These are phyloP conservation scores for Plasmopara muralis DNA, from an alignment of 352 stramenopile species.

Conservation along the genomic window DNA sequence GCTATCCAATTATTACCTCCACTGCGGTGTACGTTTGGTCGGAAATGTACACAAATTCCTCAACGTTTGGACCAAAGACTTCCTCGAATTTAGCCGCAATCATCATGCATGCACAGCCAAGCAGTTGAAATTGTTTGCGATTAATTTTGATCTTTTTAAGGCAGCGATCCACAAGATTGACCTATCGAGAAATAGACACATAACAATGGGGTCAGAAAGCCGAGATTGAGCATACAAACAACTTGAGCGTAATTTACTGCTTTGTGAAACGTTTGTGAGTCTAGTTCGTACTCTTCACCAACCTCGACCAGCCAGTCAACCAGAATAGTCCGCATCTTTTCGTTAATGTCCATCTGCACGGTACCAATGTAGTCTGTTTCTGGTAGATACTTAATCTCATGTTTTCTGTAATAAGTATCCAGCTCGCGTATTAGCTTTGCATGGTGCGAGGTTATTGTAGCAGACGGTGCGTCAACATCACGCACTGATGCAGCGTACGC, in stretches of 20 bases:
- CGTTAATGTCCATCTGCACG: slow-evolving; percentile 97
- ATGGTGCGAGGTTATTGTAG: slow-evolving; percentile 27
- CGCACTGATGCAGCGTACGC: slow-evolving; percentile 43
- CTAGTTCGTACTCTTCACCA: slow-evolving; percentile 77
- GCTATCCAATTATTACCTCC: slow-evolving; percentile 31
- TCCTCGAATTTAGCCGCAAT: slow-evolving; percentile 98
- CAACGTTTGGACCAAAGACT: slow-evolving; percentile 89
- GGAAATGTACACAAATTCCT: slow-evolving; percentile 97
- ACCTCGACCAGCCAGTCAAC: slow-evolving; percentile 98
- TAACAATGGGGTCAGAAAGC: not conserved
- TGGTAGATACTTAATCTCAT: slow-evolving; percentile 70
- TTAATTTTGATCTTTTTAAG: slow-evolving; percentile 80
- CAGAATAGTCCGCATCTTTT: slow-evolving; percentile 99
- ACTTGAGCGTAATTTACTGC: slow-evolving; percentile 29
- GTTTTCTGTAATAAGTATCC: slow-evolving; percentile 56
- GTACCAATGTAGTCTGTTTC: slow-evolving; percentile 55
- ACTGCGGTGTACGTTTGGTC: slow-evolving; percentile 91
- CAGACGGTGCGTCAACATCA: slow-evolving; percentile 51
- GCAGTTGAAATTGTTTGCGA: slow-evolving; percentile 91
- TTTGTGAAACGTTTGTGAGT: slow-evolving; percentile 79
- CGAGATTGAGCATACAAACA: not conserved
- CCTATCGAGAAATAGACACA: slow-evolving; percentile 16
- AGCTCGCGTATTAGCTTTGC: slow-evolving; percentile 58
- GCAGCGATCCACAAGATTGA: slow-evolving; percentile 81
- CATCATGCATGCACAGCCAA: slow-evolving; percentile 94